Evolutionary conservation across 2,329 filamentous ascomycete genomes (phyloP), one percentile per base, ranked within the genome.

Genomic region (Colletotrichum graminicola): DNA sequence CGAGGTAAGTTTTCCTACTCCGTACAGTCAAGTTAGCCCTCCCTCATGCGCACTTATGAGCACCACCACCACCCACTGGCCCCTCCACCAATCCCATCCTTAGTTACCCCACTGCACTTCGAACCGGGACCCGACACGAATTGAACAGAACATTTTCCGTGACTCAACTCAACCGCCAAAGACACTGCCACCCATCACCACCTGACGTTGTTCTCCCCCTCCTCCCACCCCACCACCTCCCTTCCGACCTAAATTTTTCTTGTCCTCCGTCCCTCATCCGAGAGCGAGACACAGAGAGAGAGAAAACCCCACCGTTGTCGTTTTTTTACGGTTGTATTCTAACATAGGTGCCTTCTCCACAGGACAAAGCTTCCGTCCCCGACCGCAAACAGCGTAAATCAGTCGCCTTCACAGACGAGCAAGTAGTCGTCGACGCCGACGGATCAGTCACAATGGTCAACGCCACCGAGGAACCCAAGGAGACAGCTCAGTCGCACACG

Each of bases 391-490:
- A 92, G 79, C 93, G 95, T 84, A 97, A 98, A 85, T 97, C 94
- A 57, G 95, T 98, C 79, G 92, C 94, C 75, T 98, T 98, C 83
- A 95, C 92, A 80, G 93, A 96, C 83, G 93, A 94, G 79, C 90
- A 94, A 77, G 89, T 93, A 75, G 91, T 97, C 78, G 95, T 98
- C 81, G 93, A 97, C 86, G 90, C 90, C 83, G 93, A 97, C 87
- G 95, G 95, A 78, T 90, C 92, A 80, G 90, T 98, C 80, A 94
- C 90, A 78, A 91, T 93, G 83, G 88, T 90, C 81, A 90, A 93
- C 81, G 89, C 91, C 76, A 87, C 89, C 77, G 90, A 92, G 78
- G 93, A 94, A 78, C 88, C 92, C 77, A 94, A 94, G 85, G 90
- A 92, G 76, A 93, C 93, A 77, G 94, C 94, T 76, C 89, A 92